phyloP scores from a whole-genome alignment of 768 basidiomycete genomes.

The Aureoboletus auriporus region DNA sequence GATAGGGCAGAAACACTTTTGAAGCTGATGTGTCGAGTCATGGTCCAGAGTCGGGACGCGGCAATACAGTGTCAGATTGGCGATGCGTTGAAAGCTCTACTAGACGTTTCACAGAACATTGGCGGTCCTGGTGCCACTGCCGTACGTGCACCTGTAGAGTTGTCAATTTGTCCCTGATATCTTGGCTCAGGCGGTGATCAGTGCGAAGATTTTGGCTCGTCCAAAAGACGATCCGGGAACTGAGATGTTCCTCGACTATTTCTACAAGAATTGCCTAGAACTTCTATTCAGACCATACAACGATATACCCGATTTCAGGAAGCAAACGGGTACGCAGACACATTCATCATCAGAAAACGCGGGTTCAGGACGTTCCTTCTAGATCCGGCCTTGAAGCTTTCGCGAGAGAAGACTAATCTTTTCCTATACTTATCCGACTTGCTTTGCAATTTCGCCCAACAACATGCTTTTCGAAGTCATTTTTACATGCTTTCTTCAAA shows the following conservation, averaged over 20 bases:
- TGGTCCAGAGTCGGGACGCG: slow-evolving; percentile 77
- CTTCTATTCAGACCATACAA: slow-evolving; percentile 77
- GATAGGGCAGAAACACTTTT: slow-evolving; percentile 72
- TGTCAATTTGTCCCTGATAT: slow-evolving; percentile 3
- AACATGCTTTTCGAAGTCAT: slow-evolving; percentile 90
- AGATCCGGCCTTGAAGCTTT: slow-evolving; percentile 54
- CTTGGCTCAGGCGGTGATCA: slow-evolving; percentile 24
- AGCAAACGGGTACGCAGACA: slow-evolving; percentile 36
- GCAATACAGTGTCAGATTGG: slow-evolving; percentile 89
- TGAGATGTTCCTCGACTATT: slow-evolving; percentile 89
- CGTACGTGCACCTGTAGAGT: slow-evolving; percentile 20
- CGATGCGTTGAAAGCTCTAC: slow-evolving; percentile 77
- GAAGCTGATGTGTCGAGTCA: slow-evolving; percentile 68
- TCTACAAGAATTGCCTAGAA: slow-evolving; percentile 82
- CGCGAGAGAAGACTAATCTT: slow-evolving; percentile 77
- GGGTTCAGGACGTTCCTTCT: slow-evolving; percentile 3
- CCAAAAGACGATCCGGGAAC: slow-evolving; percentile 79
- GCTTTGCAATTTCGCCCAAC: slow-evolving; percentile 79
- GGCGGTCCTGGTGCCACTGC: slow-evolving; percentile 35
- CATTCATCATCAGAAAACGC: not conserved
- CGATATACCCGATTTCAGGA: slow-evolving; percentile 67
- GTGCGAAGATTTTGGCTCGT: slow-evolving; percentile 48
- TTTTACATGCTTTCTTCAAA: slow-evolving; percentile 83
- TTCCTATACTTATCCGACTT: slow-evolving; percentile 89
- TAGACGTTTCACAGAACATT: slow-evolving; percentile 64